Evolutionary conservation across 805 yeast species (phyloP), one percentile per base, ranked within the genome.

Genomic region (Wickerhamomyces hampshirensis): DNA sequence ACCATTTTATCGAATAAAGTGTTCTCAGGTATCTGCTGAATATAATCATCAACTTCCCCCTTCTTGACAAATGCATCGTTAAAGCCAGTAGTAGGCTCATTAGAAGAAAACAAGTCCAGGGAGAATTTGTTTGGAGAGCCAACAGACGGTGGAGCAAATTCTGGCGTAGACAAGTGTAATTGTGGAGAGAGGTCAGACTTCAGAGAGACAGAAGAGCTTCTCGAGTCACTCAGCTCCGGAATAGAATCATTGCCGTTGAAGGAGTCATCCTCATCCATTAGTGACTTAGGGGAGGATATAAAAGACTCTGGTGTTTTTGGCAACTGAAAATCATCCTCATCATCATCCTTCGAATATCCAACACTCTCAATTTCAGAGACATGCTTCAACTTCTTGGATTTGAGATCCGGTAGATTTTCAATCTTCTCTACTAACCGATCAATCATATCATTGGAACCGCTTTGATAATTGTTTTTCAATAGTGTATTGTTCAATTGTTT

Each of bases 251-350:
- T 39, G 10, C 29, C 15, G 23, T 17, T 18, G 19, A 6, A 5
- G 21, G 23, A 26, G 13, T 48, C 41, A 12, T 36, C 43, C 21
- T 17, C 12, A 17, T 31, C 17, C 24, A 21, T 21, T 11, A 21
- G 10, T 1, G 31, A 27, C 36, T 44, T 42, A 38, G 55, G 51
- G 9, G 56, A 45, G 10, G 49, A 38, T 1, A 37, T 18, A 30
- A 30, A 48, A 2, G 56, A 49, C 26, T 50, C 58, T 18, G 58
- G 58, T 11, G 56, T 52, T 45, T 51, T 50, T 27, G 58, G 58
- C n/a, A 47, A 24, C 4, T 13, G 18, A 11, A 27, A 33, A 13
- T 13, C 26, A 12, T 34, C 40, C 16, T 33, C 32, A 9, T 35
- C 33, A 6, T 31, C 40, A 3, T 36, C 35, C 5, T 44, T 37